Conservation (phyloP, 139 green algal genomes). For the Chlorella sp. region DNA sequence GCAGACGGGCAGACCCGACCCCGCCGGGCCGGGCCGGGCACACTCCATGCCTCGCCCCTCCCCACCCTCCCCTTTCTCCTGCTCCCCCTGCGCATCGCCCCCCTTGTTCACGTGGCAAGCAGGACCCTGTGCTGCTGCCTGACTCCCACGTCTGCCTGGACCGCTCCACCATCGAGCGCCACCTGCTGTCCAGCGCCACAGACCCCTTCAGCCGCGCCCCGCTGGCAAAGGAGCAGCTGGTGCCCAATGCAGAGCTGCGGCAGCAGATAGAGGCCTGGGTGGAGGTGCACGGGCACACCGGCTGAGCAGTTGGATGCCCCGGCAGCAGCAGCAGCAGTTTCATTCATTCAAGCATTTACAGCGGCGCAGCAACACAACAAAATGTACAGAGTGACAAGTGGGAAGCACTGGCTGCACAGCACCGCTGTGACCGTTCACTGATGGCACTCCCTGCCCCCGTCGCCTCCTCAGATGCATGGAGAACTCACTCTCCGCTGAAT, state of each 20-base stretch:
- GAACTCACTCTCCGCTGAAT: too few species aligned
- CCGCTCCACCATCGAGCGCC: constrained; percentile 70
- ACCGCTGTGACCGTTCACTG: too few species aligned
- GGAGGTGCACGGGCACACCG: not conserved
- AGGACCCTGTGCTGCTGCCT: constrained; percentile 79
- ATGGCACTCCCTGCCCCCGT: too few species aligned
- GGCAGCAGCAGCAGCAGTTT: too few species aligned
- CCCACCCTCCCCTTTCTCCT: not conserved
- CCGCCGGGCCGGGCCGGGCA: too few species aligned
- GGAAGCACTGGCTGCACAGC: too few species aligned
- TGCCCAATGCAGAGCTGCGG: not conserved
- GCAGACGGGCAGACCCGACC: too few species aligned
- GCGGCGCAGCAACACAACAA: too few species aligned
- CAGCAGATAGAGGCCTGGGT: constrained; percentile 17
- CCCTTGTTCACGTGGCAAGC: constrained; percentile 38
- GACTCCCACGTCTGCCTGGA: constrained; percentile 68
- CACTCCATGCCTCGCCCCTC: not conserved
- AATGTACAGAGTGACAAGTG: too few species aligned
- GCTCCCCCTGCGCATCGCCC: not conserved
- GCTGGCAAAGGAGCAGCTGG: constrained; percentile 19
- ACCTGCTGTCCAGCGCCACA: constrained; percentile 63
- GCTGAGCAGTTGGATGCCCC: too few species aligned
- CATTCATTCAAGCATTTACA: too few species aligned
- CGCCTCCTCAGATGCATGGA: too few species aligned
- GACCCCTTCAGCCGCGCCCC: constrained; percentile 77